Base-by-base conservation (phyloP, 2,329 filamentous ascomycete species). In the Periconia digitata region DNA sequence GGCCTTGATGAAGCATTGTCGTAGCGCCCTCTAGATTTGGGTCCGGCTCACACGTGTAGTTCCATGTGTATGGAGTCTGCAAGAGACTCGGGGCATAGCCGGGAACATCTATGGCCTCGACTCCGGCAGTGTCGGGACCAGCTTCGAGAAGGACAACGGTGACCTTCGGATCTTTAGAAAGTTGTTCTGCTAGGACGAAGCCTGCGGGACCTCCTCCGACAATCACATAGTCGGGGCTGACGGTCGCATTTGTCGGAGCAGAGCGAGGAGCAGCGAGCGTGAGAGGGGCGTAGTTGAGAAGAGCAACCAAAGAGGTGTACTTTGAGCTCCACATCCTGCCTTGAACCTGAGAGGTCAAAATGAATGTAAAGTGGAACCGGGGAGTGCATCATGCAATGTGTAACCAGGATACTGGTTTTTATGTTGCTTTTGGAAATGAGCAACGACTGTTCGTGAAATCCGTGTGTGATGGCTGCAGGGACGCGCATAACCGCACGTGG, bases 121-220 rank as follows among this genome's bases (percentile, higher is more conserved):
- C 24, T 27, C 24, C 24, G 24, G 24, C 24, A 27, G 24, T 27
- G 27, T 29, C 40, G 6, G 20, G 20, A 20, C 40, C 40, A 10
- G 40, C 40, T 43, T 43, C 40, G 22, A 43, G 40, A 12, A 43
- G 40, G 27, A 43, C 40, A 17, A 43, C 40, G 4, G 6, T n/a
- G n/a, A n/a, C 27, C 6, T 21, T 43, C 27, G 40, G 40, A 21
- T 43, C 27, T 21, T 34, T 18, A n/a, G 40, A 43, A 12, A 43
- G 40, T 21, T 43, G n/a, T n/a, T 43, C 22, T 20, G 40, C 40
- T 12, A 43, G 22, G 15, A 43, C 40, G 21, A 43, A 43, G 10
- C 40, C 40, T n/a, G 40, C 40, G 13, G 40, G 40, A 12, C 40
- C 40, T 43, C 40, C 40, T 16, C 40, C 40, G 12, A 43, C 40